phyloP scores from a whole-genome alignment of 345 rosid species.

The Lenwebbia sp. region DNA sequence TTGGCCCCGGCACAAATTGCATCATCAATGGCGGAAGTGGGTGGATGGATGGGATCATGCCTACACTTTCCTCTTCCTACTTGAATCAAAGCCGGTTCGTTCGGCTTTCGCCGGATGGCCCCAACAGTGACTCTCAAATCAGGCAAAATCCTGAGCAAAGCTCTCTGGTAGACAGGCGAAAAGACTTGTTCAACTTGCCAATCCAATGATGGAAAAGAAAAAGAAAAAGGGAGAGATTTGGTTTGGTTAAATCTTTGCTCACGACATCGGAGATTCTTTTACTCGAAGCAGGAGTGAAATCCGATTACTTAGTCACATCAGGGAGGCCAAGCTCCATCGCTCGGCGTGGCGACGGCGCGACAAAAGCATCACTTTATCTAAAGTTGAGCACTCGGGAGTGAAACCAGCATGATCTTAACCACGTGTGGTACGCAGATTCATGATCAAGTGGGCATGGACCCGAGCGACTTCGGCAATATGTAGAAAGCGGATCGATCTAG shows the following conservation, averaged over 20 bases:
- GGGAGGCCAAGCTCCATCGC: not conserved
- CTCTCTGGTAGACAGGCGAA: not conserved
- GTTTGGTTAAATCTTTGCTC: not conserved
- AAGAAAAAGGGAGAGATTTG: not conserved
- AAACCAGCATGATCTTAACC: not conserved
- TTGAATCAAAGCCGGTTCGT: not conserved
- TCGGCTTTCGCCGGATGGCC: not conserved
- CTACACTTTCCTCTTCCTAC: not conserved
- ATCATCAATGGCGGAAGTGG: not conserved
- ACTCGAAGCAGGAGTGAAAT: not conserved
- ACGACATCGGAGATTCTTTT: not conserved
- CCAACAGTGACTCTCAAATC: not conserved
- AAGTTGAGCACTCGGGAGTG: not conserved
- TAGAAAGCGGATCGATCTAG: not conserved
- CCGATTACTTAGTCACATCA: not conserved
- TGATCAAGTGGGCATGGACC: not conserved
- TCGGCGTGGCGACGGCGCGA: not conserved
- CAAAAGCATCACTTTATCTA: not conserved
- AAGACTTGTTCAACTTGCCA: not conserved
- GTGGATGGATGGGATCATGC: not conserved
- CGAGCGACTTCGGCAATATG: not conserved
- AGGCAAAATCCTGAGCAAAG: not conserved
- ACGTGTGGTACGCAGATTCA: not conserved
- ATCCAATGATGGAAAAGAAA: not conserved
- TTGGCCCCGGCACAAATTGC: not conserved